These are phyloP conservation scores for Omphalotus guepiniiformis DNA, from an alignment of 768 basidiomycete species.

Conservation along the genomic window DNA sequence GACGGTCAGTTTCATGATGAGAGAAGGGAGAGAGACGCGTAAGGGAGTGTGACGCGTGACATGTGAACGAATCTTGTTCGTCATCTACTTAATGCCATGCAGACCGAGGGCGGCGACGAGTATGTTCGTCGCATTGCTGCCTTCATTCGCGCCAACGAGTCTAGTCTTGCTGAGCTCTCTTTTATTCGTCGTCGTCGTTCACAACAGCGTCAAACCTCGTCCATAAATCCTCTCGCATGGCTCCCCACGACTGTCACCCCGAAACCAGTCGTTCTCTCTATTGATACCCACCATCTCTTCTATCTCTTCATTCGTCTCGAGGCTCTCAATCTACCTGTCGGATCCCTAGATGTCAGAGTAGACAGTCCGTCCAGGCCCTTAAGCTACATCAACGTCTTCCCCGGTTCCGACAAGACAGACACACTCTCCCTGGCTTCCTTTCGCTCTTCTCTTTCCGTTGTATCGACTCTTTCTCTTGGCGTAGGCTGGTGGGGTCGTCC, in stretches of 20 bases:
- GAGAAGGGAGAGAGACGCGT: conserved; percentile 10
- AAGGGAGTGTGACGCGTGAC: neutral
- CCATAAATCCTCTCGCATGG: conserved; percentile 60
- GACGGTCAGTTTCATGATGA: conserved; percentile 85
- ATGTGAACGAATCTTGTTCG: neutral
- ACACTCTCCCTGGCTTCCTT: conserved; percentile 71
- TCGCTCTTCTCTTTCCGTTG: conserved; percentile 69
- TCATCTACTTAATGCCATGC: conserved; percentile 19
- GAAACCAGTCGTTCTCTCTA: conserved; percentile 60
- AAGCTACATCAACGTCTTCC: conserved; percentile 62
- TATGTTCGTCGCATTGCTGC: conserved; percentile 67
- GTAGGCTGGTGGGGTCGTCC: conserved; percentile 67
- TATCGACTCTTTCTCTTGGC: conserved; percentile 73
- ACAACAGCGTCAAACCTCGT: conserved; percentile 24
- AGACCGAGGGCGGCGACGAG: conserved; percentile 64
- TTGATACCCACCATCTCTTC: conserved; percentile 82
- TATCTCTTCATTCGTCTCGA: conserved; percentile 87
- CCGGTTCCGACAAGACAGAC: conserved; percentile 60
- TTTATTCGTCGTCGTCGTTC: conserved; percentile 46
- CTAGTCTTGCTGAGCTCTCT: conserved; percentile 63
- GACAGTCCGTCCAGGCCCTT: conserved; percentile 73
- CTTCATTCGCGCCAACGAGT: conserved; percentile 72
- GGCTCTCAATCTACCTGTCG: conserved; percentile 70
- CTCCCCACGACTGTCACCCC: conserved; percentile 35
- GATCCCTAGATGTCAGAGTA: conserved; percentile 74